Percentiles rank a stretch among this genome's conserved stretches.
phyloP scores from a whole-genome alignment of 176 grass and related monocot species.

The Cocos nucifera region DNA sequence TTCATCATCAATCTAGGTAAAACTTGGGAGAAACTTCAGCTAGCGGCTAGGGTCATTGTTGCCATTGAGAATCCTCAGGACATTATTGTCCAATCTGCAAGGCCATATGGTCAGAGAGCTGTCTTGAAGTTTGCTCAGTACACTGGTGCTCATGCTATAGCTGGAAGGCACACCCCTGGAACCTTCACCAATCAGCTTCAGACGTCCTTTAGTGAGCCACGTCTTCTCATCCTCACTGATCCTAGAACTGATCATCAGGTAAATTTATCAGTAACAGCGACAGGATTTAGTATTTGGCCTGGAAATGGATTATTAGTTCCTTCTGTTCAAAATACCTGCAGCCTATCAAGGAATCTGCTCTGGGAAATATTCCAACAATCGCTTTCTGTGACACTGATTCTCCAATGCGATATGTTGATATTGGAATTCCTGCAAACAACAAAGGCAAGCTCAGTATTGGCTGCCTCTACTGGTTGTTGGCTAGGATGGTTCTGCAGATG shows the following conservation, averaged over 20 bases:
- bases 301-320: neutral
- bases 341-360: slow-evolving; percentile 90
- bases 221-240: slow-evolving; percentile 83
- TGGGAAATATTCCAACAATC: slow-evolving; percentile 82
- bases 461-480: slow-evolving; percentile 83
- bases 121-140: slow-evolving; percentile 84
- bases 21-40: slow-evolving; percentile 87
- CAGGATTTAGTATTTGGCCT: neutral
- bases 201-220: slow-evolving; percentile 81
- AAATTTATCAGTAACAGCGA: neutral
- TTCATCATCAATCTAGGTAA: slow-evolving; percentile 85
- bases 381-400: slow-evolving; percentile 93
- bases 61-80: slow-evolving; percentile 90
- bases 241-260: slow-evolving; percentile 91
- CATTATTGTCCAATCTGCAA: slow-evolving; percentile 87
- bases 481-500: slow-evolving; percentile 89
- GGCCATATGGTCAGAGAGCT: slow-evolving; percentile 81
- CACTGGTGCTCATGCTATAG: slow-evolving; percentile 74
- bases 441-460: slow-evolving; percentile 90
- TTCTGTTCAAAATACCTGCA: slow-evolving; percentile 19
- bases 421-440: slow-evolving; percentile 86
- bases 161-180: slow-evolving; percentile 81
- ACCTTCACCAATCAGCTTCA: slow-evolving; percentile 95
- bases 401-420: slow-evolving; percentile 83
- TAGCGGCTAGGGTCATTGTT: slow-evolving; percentile 75